phyloP scores from a whole-genome alignment of 1,139 yeast genomes.

The Yamadazyma dushanensis region DNA sequence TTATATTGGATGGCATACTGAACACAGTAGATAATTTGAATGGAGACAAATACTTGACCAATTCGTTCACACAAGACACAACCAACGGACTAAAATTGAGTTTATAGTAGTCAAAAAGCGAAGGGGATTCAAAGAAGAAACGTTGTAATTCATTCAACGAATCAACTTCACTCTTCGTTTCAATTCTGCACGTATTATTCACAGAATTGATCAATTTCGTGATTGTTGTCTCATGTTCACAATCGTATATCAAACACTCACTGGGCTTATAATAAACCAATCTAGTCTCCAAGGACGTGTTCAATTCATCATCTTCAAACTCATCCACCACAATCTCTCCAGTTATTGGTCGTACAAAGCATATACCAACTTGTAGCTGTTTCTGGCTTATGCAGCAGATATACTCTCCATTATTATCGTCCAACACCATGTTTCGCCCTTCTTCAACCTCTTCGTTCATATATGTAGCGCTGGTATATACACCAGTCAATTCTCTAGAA shows the following conservation, averaged over 20 bases:
- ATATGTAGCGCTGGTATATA: slow-evolving; percentile 84
- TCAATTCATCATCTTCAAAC: slow-evolving; percentile 55
- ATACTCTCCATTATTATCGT: slow-evolving; percentile 28
- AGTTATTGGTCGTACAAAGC: slow-evolving; percentile 74
- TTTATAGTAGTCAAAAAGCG: slow-evolving; percentile 26
- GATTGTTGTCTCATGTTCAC: slow-evolving; percentile 14
- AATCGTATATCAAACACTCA: slow-evolving; percentile 51
- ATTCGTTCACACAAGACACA: slow-evolving; percentile 46
- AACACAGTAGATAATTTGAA: slow-evolving; percentile 63
- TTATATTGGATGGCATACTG: slow-evolving; percentile 46
- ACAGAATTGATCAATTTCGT: slow-evolving; percentile 25
- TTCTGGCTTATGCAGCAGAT: slow-evolving; percentile 14
- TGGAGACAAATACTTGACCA: slow-evolving; percentile 57
- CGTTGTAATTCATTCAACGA: slow-evolving; percentile 17
- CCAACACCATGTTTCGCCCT: slow-evolving; percentile 17
- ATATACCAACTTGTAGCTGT: slow-evolving; percentile 26
- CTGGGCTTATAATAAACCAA: slow-evolving; percentile 72
- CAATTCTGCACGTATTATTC: slow-evolving; percentile 21
- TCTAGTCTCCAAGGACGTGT: slow-evolving; percentile 70
- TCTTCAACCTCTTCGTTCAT: slow-evolving; percentile 56
- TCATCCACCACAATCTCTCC: slow-evolving; percentile 76
- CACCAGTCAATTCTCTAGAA: slow-evolving; percentile 64
- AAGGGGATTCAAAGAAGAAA: slow-evolving; percentile 16
- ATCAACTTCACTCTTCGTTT: slow-evolving; percentile 11
- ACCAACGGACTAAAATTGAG: slow-evolving; percentile 24